Conservation (phyloP, 805 yeast genomes). For the Zygosaccharomyces siamensis region DNA sequence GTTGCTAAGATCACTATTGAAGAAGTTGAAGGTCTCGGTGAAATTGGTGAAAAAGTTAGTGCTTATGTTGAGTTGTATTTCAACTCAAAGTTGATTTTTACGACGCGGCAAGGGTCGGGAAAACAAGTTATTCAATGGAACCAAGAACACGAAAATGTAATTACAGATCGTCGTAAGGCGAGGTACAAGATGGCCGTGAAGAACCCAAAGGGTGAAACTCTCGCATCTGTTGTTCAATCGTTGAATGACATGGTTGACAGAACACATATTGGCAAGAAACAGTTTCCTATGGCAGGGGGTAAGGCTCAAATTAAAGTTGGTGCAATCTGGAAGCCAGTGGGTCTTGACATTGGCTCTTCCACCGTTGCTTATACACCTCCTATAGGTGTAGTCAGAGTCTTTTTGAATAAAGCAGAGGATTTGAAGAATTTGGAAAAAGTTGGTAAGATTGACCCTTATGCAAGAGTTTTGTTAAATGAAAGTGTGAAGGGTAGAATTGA, state of each 20-base stretch:
- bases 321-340: conserved; percentile 84
- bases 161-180: conserved; percentile 66
- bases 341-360: conserved; percentile 59
- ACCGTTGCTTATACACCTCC: conserved; percentile 88
- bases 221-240: conserved; percentile 56
- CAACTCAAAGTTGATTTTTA: conserved; percentile 53
- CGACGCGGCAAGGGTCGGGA: conserved; percentile 45
- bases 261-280: conserved; percentile 66
- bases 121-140: conserved; percentile 66
- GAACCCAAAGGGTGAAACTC: conserved; percentile 51
- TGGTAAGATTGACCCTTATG: conserved; percentile 91
- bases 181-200: conserved; percentile 62
- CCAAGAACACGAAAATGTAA: conserved; percentile 58
- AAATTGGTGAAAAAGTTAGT: conserved; percentile 47
- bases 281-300: conserved; percentile 69
- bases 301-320: conserved; percentile 66
- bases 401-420: conserved; percentile 63
- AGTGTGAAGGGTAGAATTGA: conserved; percentile 72
- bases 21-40: conserved; percentile 31
- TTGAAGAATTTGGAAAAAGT: conserved; percentile 80
- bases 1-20: conserved; percentile 57
- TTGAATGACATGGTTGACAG: conserved; percentile 69
- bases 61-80: conserved; percentile 69
- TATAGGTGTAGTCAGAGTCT: conserved; percentile 81
- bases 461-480: conserved; percentile 73